Conservation (phyloP, 2,329 filamentous ascomycete species). For the Penicillium sp. region DNA sequence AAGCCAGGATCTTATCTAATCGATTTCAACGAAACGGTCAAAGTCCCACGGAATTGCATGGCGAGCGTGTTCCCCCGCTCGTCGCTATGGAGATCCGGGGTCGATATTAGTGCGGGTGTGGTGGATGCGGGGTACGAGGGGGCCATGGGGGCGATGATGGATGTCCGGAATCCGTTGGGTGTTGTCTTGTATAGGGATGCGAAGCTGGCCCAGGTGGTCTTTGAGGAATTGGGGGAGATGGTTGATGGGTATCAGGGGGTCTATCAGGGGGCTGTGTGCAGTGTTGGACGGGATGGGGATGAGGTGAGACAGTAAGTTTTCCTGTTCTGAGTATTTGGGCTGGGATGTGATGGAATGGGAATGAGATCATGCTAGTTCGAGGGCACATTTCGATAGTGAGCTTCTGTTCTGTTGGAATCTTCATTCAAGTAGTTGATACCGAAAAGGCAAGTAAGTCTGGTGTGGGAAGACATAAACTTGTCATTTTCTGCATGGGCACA, state of each 20-base stretch:
- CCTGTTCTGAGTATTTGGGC: neutral
- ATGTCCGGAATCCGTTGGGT: constrained; percentile 37
- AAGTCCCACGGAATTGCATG: constrained; percentile 42
- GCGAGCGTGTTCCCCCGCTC: constrained; percentile 38
- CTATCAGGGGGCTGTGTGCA: constrained; percentile 32
- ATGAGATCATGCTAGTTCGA: too few species aligned
- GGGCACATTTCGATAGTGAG: too few species aligned
- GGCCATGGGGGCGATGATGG: constrained; percentile 39
- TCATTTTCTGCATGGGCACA: too few species aligned
- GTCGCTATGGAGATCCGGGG: constrained; percentile 44
- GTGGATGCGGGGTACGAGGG: constrained; percentile 46
- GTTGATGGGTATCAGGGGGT: constrained; percentile 41
- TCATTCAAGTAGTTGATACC: too few species aligned
- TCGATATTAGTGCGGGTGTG: constrained; percentile 38
- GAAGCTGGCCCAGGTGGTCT: constrained; percentile 43
- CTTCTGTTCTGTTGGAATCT: too few species aligned
- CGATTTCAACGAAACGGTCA: constrained; percentile 42
- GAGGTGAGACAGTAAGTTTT: neutral
- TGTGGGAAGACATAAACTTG: too few species aligned
- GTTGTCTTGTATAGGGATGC: constrained; percentile 35
- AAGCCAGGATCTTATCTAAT: constrained; percentile 33
- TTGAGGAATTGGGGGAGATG: constrained; percentile 36
- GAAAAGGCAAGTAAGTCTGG: too few species aligned
- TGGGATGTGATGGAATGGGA: too few species aligned
- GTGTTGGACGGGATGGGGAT: constrained; percentile 13